Conservation (phyloP, 2,329 filamentous ascomycete genomes). For the Chaetoscypha palmicola region DNA sequence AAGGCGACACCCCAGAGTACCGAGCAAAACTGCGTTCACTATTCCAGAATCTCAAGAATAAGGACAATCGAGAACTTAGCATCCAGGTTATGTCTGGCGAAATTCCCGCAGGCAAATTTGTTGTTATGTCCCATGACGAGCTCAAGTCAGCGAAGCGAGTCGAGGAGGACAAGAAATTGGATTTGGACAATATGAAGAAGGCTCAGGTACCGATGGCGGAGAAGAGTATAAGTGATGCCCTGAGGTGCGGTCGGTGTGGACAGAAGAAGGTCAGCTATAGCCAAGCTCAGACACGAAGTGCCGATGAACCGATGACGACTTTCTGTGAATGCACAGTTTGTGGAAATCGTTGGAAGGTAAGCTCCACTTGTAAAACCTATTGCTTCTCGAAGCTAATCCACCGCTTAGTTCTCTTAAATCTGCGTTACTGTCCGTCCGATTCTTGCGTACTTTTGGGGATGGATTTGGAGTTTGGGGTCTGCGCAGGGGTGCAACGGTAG, state of each 20-base stretch:
- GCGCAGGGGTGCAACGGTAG: neutral
- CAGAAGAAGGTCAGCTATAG: slow-evolving; percentile 93
- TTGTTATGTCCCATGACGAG: slow-evolving; percentile 82
- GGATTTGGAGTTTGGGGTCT: slow-evolving; percentile 23
- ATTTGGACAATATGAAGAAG: slow-evolving; percentile 93
- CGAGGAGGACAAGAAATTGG: slow-evolving; percentile 65
- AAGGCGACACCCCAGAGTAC: slow-evolving; percentile 69
- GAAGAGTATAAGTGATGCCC: slow-evolving; percentile 79
- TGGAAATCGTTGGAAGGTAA: slow-evolving; percentile 65
- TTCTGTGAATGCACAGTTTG: slow-evolving; percentile 67
- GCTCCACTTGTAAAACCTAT: neutral
- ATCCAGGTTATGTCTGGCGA: slow-evolving; percentile 67
- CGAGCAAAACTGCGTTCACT: slow-evolving; percentile 84
- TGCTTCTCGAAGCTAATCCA: neutral
- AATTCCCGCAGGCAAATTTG: slow-evolving; percentile 66
- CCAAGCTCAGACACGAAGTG: slow-evolving; percentile 90
- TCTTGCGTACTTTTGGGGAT: slow-evolving; percentile 22
- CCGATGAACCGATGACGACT: slow-evolving; percentile 86
- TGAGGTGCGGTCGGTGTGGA: slow-evolving; percentile 87
- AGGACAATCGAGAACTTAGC: slow-evolving; percentile 73
- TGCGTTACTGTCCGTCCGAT: neutral
- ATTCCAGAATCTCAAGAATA: slow-evolving; percentile 92
- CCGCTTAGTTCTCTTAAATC: slow-evolving; percentile 29
- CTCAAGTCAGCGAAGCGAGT: slow-evolving; percentile 81
- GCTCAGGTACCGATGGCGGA: slow-evolving; percentile 90